Conservation (phyloP, 192 early-diverging fungal species). For the Paraglomus brasilianum region DNA sequence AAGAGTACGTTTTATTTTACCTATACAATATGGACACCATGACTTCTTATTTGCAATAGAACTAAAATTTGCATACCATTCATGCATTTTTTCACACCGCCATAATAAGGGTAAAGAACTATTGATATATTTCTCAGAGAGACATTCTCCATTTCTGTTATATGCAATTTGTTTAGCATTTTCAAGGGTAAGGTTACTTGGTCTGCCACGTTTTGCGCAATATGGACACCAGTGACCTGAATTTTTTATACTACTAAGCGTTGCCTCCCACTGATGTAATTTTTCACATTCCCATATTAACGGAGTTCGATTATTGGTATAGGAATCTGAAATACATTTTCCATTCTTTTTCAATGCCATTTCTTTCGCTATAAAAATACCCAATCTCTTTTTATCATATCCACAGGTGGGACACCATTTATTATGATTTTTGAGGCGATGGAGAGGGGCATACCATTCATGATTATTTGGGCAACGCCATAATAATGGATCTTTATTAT, state of each 20-base stretch:
- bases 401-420: constrained; percentile 3
- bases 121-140: constrained; percentile 23
- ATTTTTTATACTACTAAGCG: constrained; percentile 8
- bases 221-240: background rate
- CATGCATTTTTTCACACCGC: constrained; percentile 4
- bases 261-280: background rate
- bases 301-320: background rate
- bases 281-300: constrained; percentile 6
- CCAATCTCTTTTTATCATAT: constrained; percentile 8
- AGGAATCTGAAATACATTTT: constrained; percentile 11
- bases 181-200: constrained; percentile 15
- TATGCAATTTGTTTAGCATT: constrained; percentile 15
- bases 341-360: constrained; percentile 2
- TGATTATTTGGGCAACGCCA: constrained; percentile 23
- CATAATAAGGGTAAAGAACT: background rate
- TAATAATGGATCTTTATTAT: constrained; percentile 17
- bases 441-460: constrained; percentile 14
- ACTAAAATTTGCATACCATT: constrained; percentile 19
- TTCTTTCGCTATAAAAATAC: constrained; percentile 15
- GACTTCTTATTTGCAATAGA: constrained; percentile 13
- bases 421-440: constrained; percentile 26
- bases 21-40: constrained; percentile 19
- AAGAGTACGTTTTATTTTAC: constrained; percentile 15
- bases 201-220: no score
- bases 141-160: constrained; percentile 14